phyloP scores from a whole-genome alignment of 768 basidiomycete species.

The Pisolithus microcarpus region DNA sequence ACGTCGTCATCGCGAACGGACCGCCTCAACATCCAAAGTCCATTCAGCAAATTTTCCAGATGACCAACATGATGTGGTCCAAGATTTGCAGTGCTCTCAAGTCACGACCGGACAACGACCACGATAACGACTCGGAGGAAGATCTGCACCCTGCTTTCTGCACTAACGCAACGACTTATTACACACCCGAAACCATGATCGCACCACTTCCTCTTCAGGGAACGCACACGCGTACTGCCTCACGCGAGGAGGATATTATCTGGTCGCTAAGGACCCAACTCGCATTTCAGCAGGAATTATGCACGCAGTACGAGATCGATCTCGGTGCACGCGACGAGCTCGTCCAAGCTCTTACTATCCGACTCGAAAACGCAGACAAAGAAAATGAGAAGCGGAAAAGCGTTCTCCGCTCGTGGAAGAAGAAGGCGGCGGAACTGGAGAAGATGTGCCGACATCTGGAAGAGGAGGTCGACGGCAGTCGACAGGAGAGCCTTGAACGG shows the following conservation, averaged over 20 bases:
- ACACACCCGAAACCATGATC: slow-evolving; percentile 67
- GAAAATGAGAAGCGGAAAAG: slow-evolving; percentile 56
- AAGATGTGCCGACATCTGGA: slow-evolving; percentile 58
- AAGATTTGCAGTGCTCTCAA: slow-evolving; percentile 54
- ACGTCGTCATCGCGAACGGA: neutral
- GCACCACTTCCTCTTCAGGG: slow-evolving; percentile 56
- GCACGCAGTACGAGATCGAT: slow-evolving; percentile 71
- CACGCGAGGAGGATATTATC: slow-evolving; percentile 66
- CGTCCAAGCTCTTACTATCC: slow-evolving; percentile 51
- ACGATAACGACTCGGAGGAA: slow-evolving; percentile 11
- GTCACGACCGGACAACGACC: slow-evolving; percentile 23
- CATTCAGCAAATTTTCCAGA: neutral
- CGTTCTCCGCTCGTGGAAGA: slow-evolving; percentile 58
- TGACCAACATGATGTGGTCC: slow-evolving; percentile 45
- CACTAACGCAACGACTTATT: slow-evolving; percentile 66
- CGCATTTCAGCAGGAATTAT: slow-evolving; percentile 66
- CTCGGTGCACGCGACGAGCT: slow-evolving; percentile 67
- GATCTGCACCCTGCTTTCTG: slow-evolving; percentile 41
- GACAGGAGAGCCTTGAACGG: slow-evolving; percentile 73
- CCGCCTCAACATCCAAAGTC: neutral
- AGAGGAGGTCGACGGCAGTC: slow-evolving; percentile 81
- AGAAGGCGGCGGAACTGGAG: slow-evolving; percentile 72
- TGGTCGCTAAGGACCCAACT: slow-evolving; percentile 70
- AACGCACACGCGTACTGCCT: slow-evolving; percentile 50
- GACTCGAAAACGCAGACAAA: slow-evolving; percentile 48